These are phyloP conservation scores for Geoglossum glabrum DNA, from an alignment of 495 filamentous ascomycete genomes.

Conservation along the genomic window DNA sequence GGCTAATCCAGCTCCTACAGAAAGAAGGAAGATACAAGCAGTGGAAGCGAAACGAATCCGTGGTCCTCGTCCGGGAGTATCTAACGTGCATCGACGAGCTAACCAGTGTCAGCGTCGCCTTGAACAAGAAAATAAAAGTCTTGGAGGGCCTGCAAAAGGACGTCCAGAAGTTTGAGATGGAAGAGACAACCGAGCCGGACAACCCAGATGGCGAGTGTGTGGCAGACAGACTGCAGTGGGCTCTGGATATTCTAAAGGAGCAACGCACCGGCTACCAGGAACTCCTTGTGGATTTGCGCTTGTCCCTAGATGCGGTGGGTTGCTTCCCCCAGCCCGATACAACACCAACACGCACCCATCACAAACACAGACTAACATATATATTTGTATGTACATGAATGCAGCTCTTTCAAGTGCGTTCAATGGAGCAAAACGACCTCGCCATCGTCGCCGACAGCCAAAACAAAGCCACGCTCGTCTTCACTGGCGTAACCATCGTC, in stretches of 20 bases:
- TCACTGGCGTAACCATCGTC: conserved; percentile 2
- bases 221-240: conserved; percentile 6
- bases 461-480: conserved; percentile 3
- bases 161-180: conserved; percentile 11
- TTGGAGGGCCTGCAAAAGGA: too few species aligned
- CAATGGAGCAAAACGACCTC: conserved; percentile 6
- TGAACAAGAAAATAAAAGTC: conserved; percentile 11
- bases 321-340: conserved; percentile 11
- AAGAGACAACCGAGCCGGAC: not conserved
- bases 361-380: too few species aligned
- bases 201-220: not conserved
- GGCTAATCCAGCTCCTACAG: not conserved
- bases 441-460: not conserved
- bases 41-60: conserved; percentile 14
- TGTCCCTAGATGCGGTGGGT: conserved; percentile 16
- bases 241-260: conserved; percentile 13
- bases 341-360: too few species aligned
- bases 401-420: not conserved
- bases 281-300: conserved; percentile 7
- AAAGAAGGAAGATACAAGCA: conserved; percentile 13
- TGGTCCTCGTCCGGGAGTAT: conserved; percentile 15
- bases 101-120: conserved; percentile 9
- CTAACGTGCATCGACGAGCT: conserved; percentile 15
- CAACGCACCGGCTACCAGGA: not conserved
- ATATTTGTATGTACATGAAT: too few species aligned